Conservation (phyloP, 352 stramenopile genomes). For the Phytophthora kernoviae region DNA sequence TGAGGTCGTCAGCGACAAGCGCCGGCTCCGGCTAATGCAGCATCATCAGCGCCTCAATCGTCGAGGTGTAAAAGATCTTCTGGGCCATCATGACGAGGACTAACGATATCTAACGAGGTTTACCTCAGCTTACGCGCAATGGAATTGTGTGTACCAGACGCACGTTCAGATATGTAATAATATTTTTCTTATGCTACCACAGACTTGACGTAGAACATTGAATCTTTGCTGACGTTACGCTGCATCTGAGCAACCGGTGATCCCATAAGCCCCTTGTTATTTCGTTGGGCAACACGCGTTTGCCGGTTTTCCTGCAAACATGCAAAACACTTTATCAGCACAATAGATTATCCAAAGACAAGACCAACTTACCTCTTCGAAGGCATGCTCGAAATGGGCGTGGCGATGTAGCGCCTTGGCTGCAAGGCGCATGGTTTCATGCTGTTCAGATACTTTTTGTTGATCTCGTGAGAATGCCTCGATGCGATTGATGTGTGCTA, state of each 20-base stretch:
- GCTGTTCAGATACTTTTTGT: conserved; percentile 31
- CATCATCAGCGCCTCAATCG: conserved; percentile 81
- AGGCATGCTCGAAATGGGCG: conserved; percentile 46
- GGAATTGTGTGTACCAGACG: background rate
- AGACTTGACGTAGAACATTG: conserved; percentile 60
- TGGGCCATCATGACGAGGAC: conserved; percentile 30
- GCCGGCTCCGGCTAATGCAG: conserved; percentile 73
- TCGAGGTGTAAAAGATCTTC: conserved; percentile 62
- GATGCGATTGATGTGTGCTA: conserved; percentile 58
- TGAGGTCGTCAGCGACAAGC: conserved; percentile 62
- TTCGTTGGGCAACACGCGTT: conserved; percentile 35
- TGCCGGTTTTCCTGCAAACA: conserved; percentile 39
- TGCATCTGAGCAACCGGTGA: conserved; percentile 33
- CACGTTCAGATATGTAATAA: background rate
- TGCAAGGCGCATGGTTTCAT: conserved; percentile 50
- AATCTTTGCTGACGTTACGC: conserved; percentile 57
- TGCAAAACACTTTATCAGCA: conserved; percentile 1
- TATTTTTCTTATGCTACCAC: conserved; percentile 6
- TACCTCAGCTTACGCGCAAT: too few relatives aligned
- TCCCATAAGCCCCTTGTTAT: conserved; percentile 46
- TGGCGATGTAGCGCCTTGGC: conserved; percentile 49
- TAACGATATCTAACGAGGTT: conserved; percentile 4
- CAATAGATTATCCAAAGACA: background rate
- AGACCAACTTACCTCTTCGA: conserved; percentile 31
- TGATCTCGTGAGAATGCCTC: conserved; percentile 49